Percentiles rank a stretch among this genome's conserved stretches.
Evolutionary conservation across 2,329 filamentous ascomycete genomes (phyloP).

Genomic region (Neopestalotiopsis clavispora): DNA sequence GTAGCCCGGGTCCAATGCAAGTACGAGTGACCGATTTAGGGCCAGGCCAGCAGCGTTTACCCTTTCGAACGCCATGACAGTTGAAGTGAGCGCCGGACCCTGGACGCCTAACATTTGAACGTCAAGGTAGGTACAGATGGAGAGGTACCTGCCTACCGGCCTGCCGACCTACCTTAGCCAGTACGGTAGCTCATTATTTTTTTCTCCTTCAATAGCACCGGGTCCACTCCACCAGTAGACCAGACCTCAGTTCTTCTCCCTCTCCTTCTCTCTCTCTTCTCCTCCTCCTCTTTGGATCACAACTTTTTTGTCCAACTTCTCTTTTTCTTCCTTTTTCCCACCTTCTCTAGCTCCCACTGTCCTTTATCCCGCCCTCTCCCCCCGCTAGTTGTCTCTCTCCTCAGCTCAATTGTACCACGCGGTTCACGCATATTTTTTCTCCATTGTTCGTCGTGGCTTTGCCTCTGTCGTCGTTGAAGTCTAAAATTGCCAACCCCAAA

Average conservation of each 20-base stretch:
- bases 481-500: slow-evolving; percentile 22
- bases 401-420: slow-evolving; percentile 39
- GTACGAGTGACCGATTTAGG: background rate
- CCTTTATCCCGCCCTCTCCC: slow-evolving; percentile 36
- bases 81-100: background rate
- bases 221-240: slow-evolving; percentile 4
- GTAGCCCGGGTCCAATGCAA: background rate
- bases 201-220: slow-evolving; percentile 5
- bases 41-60: too few species aligned
- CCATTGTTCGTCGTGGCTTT: slow-evolving; percentile 31
- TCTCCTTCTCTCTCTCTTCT: slow-evolving; percentile 19
- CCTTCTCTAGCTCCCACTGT: slow-evolving; percentile 35
- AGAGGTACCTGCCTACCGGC: too few species aligned
- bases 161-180: background rate
- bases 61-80: background rate
- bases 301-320: slow-evolving; percentile 32
- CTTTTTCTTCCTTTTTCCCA: slow-evolving; percentile 33
- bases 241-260: slow-evolving; percentile 18
- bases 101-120: background rate
- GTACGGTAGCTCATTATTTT: slow-evolving; percentile 2
- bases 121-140: background rate
- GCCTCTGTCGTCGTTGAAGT: slow-evolving; percentile 30
- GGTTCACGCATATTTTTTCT: slow-evolving; percentile 31
- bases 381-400: slow-evolving; percentile 37
- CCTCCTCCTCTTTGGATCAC: slow-evolving; percentile 23